Percentiles rank a stretch among this genome's conserved stretches.
These are phyloP conservation scores for Curvularia sp. DNA, from an alignment of 2,329 filamentous ascomycete genomes.

Conservation along the genomic window DNA sequence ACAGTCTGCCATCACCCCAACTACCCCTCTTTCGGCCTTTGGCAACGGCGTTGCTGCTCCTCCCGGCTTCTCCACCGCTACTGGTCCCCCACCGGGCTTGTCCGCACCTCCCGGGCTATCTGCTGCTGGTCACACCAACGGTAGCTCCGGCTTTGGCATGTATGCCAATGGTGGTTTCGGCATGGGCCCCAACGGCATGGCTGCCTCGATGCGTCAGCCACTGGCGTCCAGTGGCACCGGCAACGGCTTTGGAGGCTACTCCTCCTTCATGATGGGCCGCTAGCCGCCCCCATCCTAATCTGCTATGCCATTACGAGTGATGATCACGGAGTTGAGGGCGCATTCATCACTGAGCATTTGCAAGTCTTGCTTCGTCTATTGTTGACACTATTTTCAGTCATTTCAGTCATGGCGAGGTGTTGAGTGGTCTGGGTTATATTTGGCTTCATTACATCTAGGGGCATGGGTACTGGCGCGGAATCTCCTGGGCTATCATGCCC, in stretches of 20 bases:
- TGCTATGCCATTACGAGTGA: conserved; percentile 45
- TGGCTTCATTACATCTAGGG: conserved; percentile 45
- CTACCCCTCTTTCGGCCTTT: conserved; percentile 63
- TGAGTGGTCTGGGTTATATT: conserved; percentile 43
- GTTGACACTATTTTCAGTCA: conserved; percentile 50
- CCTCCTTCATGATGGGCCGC: conserved; percentile 52
- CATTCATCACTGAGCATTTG: conserved; percentile 42
- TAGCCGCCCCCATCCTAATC: conserved; percentile 27
- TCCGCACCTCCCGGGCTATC: conserved; percentile 74
- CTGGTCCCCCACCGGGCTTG: conserved; percentile 82
- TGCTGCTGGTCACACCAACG: conserved; percentile 41
- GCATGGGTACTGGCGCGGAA: conserved; percentile 52
- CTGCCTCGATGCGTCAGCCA: conserved; percentile 42
- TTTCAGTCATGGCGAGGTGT: conserved; percentile 53
- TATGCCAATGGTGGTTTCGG: conserved; percentile 50
- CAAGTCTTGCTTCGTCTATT: conserved; percentile 43
- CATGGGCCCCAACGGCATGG: conserved; percentile 46
- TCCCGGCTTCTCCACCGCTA: conserved; percentile 69
- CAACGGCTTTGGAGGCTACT: conserved; percentile 45
- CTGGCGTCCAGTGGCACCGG: conserved; percentile 42
- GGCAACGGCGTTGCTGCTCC: conserved; percentile 62
- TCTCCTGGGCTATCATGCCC: conserved; percentile 42
- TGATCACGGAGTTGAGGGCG: conserved; percentile 44
- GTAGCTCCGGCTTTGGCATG: conserved; percentile 44
- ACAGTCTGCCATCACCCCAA: conserved; percentile 58